Conservation (phyloP, 441 rosid species). For the Pelargonium cotyledonis region DNA sequence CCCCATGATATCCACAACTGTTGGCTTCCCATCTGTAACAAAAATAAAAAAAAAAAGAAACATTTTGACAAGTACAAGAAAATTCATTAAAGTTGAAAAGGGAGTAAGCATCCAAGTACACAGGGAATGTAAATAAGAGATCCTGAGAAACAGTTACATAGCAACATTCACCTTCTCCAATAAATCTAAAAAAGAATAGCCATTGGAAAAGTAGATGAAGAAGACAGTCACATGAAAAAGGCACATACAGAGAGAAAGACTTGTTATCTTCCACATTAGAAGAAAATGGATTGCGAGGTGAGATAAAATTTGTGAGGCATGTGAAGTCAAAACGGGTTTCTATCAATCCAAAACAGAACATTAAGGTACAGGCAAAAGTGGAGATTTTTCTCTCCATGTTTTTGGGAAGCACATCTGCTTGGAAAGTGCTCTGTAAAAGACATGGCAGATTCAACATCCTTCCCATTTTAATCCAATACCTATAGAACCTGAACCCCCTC, state of each 20-base stretch:
- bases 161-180: neutral
- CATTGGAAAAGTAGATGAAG: neutral
- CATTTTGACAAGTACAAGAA: too few species aligned
- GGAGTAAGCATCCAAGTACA: neutral
- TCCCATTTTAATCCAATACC: too few species aligned
- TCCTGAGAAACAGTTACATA: neutral
- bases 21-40: constrained; percentile 76
- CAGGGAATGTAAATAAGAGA: neutral
- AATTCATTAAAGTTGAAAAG: too few species aligned
- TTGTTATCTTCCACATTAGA: neutral
- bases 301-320: neutral
- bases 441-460: neutral
- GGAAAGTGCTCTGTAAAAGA: neutral
- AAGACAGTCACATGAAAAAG: neutral
- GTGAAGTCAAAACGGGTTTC: neutral
- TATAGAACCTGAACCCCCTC: too few species aligned
- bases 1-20: constrained; percentile 91
- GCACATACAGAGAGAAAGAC: neutral
- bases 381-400: neutral
- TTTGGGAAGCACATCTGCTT: neutral
- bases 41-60: too few species aligned
- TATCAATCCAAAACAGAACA: neutral
- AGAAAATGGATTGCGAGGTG: neutral
- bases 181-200: neutral
- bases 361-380: neutral